Percentiles rank a stretch among this genome's conserved stretches.
Conservation (phyloP, 2,329 filamentous ascomycete species). For the Calonectria leucothoes region DNA sequence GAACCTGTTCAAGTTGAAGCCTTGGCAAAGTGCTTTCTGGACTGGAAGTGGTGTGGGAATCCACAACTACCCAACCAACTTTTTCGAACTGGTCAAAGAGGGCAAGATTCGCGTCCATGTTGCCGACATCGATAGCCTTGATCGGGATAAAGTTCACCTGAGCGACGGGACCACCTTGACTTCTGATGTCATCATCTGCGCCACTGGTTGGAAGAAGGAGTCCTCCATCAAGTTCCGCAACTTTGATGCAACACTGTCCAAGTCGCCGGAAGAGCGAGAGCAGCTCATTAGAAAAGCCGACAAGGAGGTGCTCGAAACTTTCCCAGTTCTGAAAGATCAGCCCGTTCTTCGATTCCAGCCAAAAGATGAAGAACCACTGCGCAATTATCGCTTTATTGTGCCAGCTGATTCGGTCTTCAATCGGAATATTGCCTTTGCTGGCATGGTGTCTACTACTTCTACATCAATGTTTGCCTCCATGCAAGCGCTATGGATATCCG, state of each 20-base stretch:
- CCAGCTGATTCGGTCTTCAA: slow-evolving; percentile 26
- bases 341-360: slow-evolving; percentile 27
- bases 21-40: slow-evolving; percentile 55
- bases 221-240: slow-evolving; percentile 54
- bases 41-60: slow-evolving; percentile 63
- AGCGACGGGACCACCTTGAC: slow-evolving; percentile 51
- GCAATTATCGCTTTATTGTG: slow-evolving; percentile 40
- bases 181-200: slow-evolving; percentile 60
- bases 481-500: slow-evolving; percentile 64
- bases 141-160: slow-evolving; percentile 53
- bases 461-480: slow-evolving; percentile 46
- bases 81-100: slow-evolving; percentile 61
- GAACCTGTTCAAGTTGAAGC: slow-evolving; percentile 52
- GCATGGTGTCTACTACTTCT: slow-evolving; percentile 45
- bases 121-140: slow-evolving; percentile 56
- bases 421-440: slow-evolving; percentile 47
- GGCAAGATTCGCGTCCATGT: slow-evolving; percentile 60
- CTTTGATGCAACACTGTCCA: slow-evolving; percentile 2
- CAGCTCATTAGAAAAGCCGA: slow-evolving; percentile 22
- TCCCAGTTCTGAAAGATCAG: slow-evolving; percentile 31
- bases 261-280: background rate
- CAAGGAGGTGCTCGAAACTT: slow-evolving; percentile 24
- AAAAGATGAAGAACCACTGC: slow-evolving; percentile 30
- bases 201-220: slow-evolving; percentile 63
- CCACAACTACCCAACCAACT: slow-evolving; percentile 61